Base-by-base conservation (phyloP, 805 yeast species). In the Ogataea trehalophila region DNA sequence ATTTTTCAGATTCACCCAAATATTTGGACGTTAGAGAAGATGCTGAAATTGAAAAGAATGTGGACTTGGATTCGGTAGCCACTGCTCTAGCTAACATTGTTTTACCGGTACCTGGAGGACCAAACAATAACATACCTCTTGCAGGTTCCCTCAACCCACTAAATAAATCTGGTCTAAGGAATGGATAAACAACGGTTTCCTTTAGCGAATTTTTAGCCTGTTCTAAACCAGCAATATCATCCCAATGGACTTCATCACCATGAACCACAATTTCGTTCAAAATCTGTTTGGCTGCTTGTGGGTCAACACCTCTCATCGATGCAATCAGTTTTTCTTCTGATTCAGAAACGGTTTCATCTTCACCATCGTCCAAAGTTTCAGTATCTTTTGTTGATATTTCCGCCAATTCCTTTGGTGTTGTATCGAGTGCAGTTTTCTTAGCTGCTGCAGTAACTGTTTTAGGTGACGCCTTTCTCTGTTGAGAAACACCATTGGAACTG, bases 61-160 rank as follows among this genome's bases (percentile, higher is more conserved):
- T 91, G 0, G 96, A 88, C 50, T 85, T 83, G 7, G 96, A 85
- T 69, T 94, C 98, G 2, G 95, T 87, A 2, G 97, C 98, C 3
- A 94, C 97, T 0, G 98, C 96, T 53, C 96, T 75, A 0, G 97
- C 97, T 55, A 92, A 76, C 98, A 92, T 91, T 1, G 97, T 91
- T 62, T 94, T 92, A 47, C 98, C 98, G 0, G 98, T 92, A n/a
- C 99, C 99, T 0, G 98, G 97, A 2, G 99, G 98, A 0, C 99
- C 99, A 71, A 90, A 92, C 38, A 92, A 68, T 18, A 92, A 73
- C 95, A 94, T 89, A n/a, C 98, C 98, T 49, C 95, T 71, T 0
- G 95, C 91, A 0, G 98, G 98, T 68, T 91, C 97, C 56, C 97
- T 74, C 45, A 92, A 70, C 0, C 97, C 98, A 49, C 80, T 78